A percentile compares a stretch with the other conserved stretches of the same genome.
Evolutionary conservation across 2,329 filamentous ascomycete genomes (phyloP).

Genomic region (Ceratocystiopsis sp.): DNA sequence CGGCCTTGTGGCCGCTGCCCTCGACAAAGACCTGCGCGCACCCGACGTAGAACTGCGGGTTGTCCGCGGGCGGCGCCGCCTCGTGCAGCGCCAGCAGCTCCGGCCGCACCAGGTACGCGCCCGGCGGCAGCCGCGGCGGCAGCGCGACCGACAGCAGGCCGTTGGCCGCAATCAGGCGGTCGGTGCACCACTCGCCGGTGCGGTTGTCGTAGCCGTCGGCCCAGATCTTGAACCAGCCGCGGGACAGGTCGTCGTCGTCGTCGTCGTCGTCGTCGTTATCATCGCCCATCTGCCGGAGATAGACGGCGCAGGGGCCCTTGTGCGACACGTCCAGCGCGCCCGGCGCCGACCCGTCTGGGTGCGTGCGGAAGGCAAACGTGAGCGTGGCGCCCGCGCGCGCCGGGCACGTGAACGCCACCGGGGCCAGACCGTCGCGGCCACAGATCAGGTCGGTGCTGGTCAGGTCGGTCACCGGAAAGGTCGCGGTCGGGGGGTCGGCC

Average conservation of each 20-base stretch:
- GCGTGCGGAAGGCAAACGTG: slow-evolving; percentile 50
- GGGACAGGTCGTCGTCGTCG: slow-evolving; percentile 34
- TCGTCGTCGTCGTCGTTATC: background rate
- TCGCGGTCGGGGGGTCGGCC: slow-evolving; percentile 31
- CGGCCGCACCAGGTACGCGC: slow-evolving; percentile 54
- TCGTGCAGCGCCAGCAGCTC: slow-evolving; percentile 55
- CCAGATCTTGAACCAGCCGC: slow-evolving; percentile 66
- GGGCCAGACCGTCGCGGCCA: slow-evolving; percentile 27
- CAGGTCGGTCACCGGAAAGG: slow-evolving; percentile 39
- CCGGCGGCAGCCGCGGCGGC: slow-evolving; percentile 41
- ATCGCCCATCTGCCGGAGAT: slow-evolving; percentile 18
- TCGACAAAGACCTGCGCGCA: slow-evolving; percentile 55
- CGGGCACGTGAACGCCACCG: slow-evolving; percentile 32
- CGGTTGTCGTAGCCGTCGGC: slow-evolving; percentile 45
- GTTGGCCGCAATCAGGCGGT: slow-evolving; percentile 46
- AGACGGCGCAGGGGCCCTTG: slow-evolving; percentile 55
- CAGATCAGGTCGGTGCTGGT: slow-evolving; percentile 50
- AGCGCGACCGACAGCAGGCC: slow-evolving; percentile 46
- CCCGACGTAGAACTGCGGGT: slow-evolving; percentile 58
- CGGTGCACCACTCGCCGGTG: slow-evolving; percentile 48
- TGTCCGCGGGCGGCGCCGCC: slow-evolving; percentile 26
- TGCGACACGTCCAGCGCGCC: slow-evolving; percentile 43
- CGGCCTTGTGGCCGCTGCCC: too few species aligned
- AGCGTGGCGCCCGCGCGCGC: slow-evolving; percentile 35
- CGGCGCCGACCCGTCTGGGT: slow-evolving; percentile 34